phyloP scores from a whole-genome alignment of 371 early-diverging fungal genomes.

The Rhizopus arrhizus region DNA sequence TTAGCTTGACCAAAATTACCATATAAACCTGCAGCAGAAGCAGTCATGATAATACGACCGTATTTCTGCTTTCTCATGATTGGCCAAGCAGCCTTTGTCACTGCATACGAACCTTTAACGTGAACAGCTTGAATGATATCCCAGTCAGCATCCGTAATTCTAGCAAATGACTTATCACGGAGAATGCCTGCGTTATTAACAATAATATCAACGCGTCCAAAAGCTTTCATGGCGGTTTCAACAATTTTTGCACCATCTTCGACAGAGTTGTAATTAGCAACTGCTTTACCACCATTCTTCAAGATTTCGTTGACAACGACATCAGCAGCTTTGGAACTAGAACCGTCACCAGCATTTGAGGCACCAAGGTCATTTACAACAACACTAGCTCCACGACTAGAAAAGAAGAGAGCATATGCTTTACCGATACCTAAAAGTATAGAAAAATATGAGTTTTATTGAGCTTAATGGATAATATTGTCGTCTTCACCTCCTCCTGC shows the following conservation, averaged over 20 bases:
- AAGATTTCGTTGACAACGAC: conserved; percentile 94
- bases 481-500: conserved; percentile 86
- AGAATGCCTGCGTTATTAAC: conserved; percentile 98
- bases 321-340: conserved; percentile 84
- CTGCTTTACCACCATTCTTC: conserved; percentile 90
- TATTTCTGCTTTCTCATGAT: conserved; percentile 93
- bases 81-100: conserved; percentile 96
- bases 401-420: conserved; percentile 92
- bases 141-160: conserved; percentile 97
- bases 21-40: conserved; percentile 96
- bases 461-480: no score
- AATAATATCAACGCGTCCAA: conserved; percentile 92
- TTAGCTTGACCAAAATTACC: conserved; percentile 99
- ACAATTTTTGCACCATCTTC: conserved; percentile 96
- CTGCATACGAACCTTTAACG: conserved; percentile 92
- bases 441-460: background rate
- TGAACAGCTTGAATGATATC: conserved; percentile 92
- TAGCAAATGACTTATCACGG: conserved; percentile 93
- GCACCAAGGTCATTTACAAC: conserved; percentile 94
- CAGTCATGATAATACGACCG: conserved; percentile 81
- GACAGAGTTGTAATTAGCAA: conserved; percentile 97
- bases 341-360: conserved; percentile 80
- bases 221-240: conserved; percentile 93
- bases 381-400: conserved; percentile 84
- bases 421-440: conserved; percentile 71